A percentile compares a stretch with the other conserved stretches of the same genome.
These are phyloP conservation scores for Starmerella sirachaensis DNA, from an alignment of 805 yeast genomes.

Conservation along the genomic window DNA sequence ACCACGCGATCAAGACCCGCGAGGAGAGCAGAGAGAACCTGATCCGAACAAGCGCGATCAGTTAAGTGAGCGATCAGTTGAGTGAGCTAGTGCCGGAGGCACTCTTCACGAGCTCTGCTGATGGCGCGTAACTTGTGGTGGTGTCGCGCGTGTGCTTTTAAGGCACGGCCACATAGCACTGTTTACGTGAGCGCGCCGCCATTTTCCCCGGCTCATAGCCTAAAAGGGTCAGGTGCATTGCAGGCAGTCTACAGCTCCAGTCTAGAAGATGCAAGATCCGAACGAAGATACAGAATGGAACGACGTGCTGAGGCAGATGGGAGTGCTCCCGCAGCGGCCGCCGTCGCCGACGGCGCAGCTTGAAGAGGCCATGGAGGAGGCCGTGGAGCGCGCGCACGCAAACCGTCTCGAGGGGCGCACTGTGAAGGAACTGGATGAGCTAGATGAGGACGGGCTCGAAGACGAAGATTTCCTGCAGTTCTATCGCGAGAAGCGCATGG, in stretches of 20 bases:
- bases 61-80: too few relatives aligned
- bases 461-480: conserved; percentile 58
- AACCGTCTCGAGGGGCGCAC: conserved; percentile 68
- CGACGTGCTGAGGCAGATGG: conserved; percentile 79
- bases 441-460: conserved; percentile 89
- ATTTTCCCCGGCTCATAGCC: too few relatives aligned
- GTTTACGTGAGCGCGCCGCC: too few relatives aligned
- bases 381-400: conserved; percentile 65
- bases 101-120: too few relatives aligned
- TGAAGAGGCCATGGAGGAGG: conserved; percentile 80
- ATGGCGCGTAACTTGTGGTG: too few relatives aligned
- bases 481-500: conserved; percentile 66
- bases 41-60: too few relatives aligned
- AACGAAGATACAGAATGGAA: conserved; percentile 98
- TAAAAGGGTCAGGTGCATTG: neutral
- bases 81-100: too few relatives aligned
- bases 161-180: too few relatives aligned
- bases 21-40: too few relatives aligned
- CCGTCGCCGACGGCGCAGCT: conserved; percentile 78
- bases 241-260: too few relatives aligned
- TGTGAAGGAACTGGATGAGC: conserved; percentile 68
- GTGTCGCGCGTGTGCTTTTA: too few relatives aligned
- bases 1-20: too few relatives aligned
- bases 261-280: conserved; percentile 56
- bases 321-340: conserved; percentile 83